Conservation (phyloP, 192 early-diverging fungal species). For the Dimargaris xerosporica region DNA sequence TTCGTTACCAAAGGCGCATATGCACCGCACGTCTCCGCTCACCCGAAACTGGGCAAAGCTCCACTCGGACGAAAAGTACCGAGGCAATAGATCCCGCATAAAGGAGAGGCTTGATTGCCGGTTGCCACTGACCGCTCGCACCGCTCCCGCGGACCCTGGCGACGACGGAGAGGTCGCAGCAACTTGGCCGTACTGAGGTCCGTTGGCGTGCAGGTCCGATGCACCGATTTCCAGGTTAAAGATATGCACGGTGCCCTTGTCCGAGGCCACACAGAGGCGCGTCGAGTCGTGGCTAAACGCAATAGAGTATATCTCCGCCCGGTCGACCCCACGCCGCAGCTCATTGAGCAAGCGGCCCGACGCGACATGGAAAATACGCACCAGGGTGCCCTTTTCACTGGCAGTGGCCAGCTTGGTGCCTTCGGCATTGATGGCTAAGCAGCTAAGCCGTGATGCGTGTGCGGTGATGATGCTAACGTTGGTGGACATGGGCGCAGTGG, state of each 20-base stretch:
- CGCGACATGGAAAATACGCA: slow-evolving; percentile 70
- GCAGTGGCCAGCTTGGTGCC: slow-evolving; percentile 73
- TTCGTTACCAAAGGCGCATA: slow-evolving; percentile 66
- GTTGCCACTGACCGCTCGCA: slow-evolving; percentile 22
- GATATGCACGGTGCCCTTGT: slow-evolving; percentile 87
- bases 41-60: slow-evolving; percentile 79
- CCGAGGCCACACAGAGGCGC: slow-evolving; percentile 67
- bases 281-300: slow-evolving; percentile 72
- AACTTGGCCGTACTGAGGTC: slow-evolving; percentile 37
- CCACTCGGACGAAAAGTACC: slow-evolving; percentile 92
- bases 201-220: slow-evolving; percentile 20
- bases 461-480: slow-evolving; percentile 71
- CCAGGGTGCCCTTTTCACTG: slow-evolving; percentile 79
- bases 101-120: slow-evolving; percentile 42
- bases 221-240: slow-evolving; percentile 63
- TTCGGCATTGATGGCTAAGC: slow-evolving; percentile 57
- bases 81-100: slow-evolving; percentile 72
- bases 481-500: slow-evolving; percentile 21
- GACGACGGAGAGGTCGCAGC: slow-evolving; percentile 2
- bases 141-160: background rate
- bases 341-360: slow-evolving; percentile 64
- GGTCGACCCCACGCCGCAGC: slow-evolving; percentile 73
- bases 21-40: slow-evolving; percentile 58
- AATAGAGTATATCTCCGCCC: slow-evolving; percentile 77
- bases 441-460: slow-evolving; percentile 60